Base-by-base conservation (phyloP, 768 basidiomycete species). In the Calocera viscosa region DNA sequence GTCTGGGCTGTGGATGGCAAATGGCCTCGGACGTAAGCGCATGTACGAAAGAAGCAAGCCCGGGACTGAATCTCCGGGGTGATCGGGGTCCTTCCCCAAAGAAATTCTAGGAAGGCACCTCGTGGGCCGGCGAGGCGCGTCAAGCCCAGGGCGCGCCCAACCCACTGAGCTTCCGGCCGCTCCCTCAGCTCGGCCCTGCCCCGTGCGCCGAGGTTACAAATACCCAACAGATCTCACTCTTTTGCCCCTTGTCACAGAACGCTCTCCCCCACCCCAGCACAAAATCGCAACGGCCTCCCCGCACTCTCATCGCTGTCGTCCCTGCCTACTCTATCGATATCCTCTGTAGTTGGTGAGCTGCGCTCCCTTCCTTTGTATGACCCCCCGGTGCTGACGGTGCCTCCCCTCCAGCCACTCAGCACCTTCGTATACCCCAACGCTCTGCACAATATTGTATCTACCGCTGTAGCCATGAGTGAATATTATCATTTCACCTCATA, bases 71-170 rank as follows among this genome's bases (percentile, higher is more conserved):
- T 7, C 3, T 2, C 53, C 26, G 53, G 53, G 30, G 53, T 60
- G 53, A 26, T 22, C 53, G 53, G 53, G 53, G 53, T 60, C 53
- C 53, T 28, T 10, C 53, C 53, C 53, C 53, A 60, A 60, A 60
- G 53, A 60, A 60, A 60, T 60, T 30, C 53, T 8, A 60, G 26
- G 43, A 47, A 40, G 49, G 49, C 8, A 60, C 53, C 30, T 60
- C 2, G 7, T 10, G 11, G 53, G 26, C 53, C 11, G 26, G 30
- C 30, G 8, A 60, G 53, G 53, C 53, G 53, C 53, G 53, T 60
- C 53, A 60, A 60, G 30, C 14, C 14, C 53, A 8, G 16, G 24
- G 26, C 53, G 26, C 16, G 24, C 43, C n/a, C n/a, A n/a, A n/a
- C n/a, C n/a, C 53, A 26, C 5, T 32, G 26, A 26, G 30, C 53